phyloP scores from a whole-genome alignment of 106 monocot genomes.

The Posidonia australis region DNA sequence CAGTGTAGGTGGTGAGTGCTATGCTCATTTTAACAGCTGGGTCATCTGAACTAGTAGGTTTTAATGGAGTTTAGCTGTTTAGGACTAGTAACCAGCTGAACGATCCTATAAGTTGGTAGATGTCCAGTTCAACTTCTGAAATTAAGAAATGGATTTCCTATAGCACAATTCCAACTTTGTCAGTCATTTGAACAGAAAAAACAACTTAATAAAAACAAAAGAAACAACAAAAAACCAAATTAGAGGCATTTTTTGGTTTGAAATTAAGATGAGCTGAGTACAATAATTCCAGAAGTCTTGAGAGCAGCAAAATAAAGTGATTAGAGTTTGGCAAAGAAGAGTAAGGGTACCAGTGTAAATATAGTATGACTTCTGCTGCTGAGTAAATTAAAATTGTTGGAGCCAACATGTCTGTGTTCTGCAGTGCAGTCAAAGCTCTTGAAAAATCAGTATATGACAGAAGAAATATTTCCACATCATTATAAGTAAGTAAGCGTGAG shows the following conservation, averaged over 20 bases:
- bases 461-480: too few species aligned
- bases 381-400: conserved; percentile 83
- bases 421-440: conserved; percentile 8
- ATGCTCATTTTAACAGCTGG: too few species aligned
- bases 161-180: too few species aligned
- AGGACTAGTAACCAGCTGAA: too few species aligned
- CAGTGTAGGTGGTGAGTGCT: too few species aligned
- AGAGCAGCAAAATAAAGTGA: background rate
- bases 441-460: background rate
- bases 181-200: background rate
- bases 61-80: too few species aligned
- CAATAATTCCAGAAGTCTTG: background rate
- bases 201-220: background rate
- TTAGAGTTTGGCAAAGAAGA: background rate
- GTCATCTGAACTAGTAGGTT: too few species aligned
- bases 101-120: too few species aligned
- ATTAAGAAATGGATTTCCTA: too few species aligned
- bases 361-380: conserved; percentile 99
- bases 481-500: too few species aligned
- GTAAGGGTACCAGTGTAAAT: conserved; percentile 76
- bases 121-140: too few species aligned
- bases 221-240: background rate
- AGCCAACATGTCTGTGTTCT: conserved; percentile 98
- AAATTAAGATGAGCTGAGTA: background rate
- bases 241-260: background rate